Evolutionary conservation across 164 flowering plant species (phyloP), one percentile per base, ranked within the genome.

Genomic region (Brasenia schreberi): DNA sequence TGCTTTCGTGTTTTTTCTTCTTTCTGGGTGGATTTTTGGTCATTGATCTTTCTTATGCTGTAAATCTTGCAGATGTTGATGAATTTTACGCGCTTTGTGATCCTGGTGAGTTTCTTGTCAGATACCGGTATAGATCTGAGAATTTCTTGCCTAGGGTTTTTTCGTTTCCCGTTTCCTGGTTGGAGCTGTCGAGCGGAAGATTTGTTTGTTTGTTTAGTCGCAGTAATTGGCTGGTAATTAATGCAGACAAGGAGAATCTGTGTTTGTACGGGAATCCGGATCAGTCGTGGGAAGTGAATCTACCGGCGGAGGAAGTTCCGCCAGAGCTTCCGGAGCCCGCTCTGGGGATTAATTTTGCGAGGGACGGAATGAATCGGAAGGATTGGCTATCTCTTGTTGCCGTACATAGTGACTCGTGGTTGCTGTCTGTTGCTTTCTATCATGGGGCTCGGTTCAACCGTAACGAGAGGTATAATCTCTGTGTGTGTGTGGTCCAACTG

Each of bases 241-340:
- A 33, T 33, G 39, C 67, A 91, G 97, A 89, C 6, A 88, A 91
- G 80, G 97, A 91, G 72, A 91, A 91, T 73, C 72, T 88, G 78
- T 91, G 97, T 72, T 71, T 91, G 33, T 88, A 88, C 68, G 97
- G 97, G 59, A 88, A 91, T 69, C 81, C 97, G 33, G 83, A 81
- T 75, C 96, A 85, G 63, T 76, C 71, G 3, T 91, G 97, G 97
- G 96, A 87, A 74, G 97, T 91, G 6, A 84, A 77, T 69, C 86
- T 91, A 42, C 97, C 97, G 4, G 93, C 93, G 7, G 97, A 91
- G 74, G 97, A 91, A 75, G 92, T 88, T 68, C 97, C 97, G 5
- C 93, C 97, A 0, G 93, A 91, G 79, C 92, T 91, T 74, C 97
- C 97, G 10, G 97, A 91, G 77, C 97, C 97, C 2, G 97, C 96